phyloP scores from a whole-genome alignment of 1,139 yeast species.

The Ogataea hybrid region DNA sequence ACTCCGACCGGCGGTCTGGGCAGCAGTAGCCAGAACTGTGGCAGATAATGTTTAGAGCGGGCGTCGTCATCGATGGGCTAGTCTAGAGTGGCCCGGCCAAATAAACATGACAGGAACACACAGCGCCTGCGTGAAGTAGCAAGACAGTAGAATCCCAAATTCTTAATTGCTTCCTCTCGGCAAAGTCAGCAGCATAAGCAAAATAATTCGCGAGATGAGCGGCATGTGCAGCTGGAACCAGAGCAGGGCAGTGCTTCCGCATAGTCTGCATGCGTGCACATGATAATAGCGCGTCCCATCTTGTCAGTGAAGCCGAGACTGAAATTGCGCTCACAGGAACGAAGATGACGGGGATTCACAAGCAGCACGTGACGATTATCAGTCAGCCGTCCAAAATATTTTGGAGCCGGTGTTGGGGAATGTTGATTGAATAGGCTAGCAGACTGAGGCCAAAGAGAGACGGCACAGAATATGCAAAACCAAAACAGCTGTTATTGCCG shows the following conservation, averaged over 20 bases:
- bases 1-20: slow-evolving; percentile 42
- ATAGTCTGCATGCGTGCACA: slow-evolving; percentile 56
- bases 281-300: slow-evolving; percentile 48
- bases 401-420: slow-evolving; percentile 55
- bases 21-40: slow-evolving; percentile 40
- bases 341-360: slow-evolving; percentile 50
- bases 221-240: slow-evolving; percentile 57
- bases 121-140: slow-evolving; percentile 51
- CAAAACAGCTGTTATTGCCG: slow-evolving; percentile 43
- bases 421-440: slow-evolving; percentile 46
- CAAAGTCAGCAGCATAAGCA: slow-evolving; percentile 55
- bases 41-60: slow-evolving; percentile 28
- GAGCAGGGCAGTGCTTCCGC: slow-evolving; percentile 43
- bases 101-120: slow-evolving; percentile 38
- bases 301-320: slow-evolving; percentile 46
- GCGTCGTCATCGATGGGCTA: slow-evolving; percentile 33
- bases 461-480: slow-evolving; percentile 51
- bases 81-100: slow-evolving; percentile 41
- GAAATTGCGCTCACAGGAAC: slow-evolving; percentile 42
- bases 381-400: slow-evolving; percentile 41
- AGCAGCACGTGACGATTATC: slow-evolving; percentile 36
- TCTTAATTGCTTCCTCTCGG: slow-evolving; percentile 19
- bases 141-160: slow-evolving; percentile 35
- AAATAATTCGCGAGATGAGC: slow-evolving; percentile 47
- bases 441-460: slow-evolving; percentile 37